Conservation (phyloP, 352 stramenopile species). For the Globisporangium recalcitrans region DNA sequence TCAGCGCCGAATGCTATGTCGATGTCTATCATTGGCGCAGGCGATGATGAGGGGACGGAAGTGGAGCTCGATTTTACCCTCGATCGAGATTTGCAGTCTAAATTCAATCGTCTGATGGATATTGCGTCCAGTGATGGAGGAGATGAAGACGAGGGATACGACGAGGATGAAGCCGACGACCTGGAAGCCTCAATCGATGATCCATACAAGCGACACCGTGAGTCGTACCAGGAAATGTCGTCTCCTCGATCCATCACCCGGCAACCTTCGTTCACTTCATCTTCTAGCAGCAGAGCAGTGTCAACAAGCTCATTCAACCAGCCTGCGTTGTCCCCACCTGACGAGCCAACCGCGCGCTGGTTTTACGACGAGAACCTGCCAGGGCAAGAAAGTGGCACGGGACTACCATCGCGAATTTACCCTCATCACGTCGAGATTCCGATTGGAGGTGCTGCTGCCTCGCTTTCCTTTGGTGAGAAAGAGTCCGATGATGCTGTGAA, state of each 20-base stretch:
- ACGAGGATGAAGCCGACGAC: conserved; percentile 1
- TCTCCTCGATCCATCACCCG: conserved; percentile 41
- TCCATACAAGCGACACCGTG: conserved; percentile 11
- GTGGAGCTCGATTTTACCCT: conserved; percentile 80
- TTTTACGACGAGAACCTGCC: conserved; percentile 60
- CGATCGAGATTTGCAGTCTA: conserved; percentile 65
- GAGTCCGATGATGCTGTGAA: conserved; percentile 72
- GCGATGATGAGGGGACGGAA: conserved; percentile 66
- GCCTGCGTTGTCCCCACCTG: conserved; percentile 46
- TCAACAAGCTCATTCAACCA: conserved; percentile 39
- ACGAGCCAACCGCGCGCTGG: conserved; percentile 73
- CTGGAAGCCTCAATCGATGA: conserved; percentile 7
- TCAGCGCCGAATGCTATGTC: conserved; percentile 51
- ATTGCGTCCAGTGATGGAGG: conserved; percentile 43
- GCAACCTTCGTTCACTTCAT: conserved; percentile 52
- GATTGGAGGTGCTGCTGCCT: conserved; percentile 72
- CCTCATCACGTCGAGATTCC: conserved; percentile 86
- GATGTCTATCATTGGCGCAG: conserved; percentile 78
- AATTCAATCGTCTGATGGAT: conserved; percentile 71
- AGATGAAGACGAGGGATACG: conserved; percentile 1
- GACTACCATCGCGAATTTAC: conserved; percentile 71
- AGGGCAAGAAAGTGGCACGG: conserved; percentile 31
- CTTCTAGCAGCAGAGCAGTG: conserved; percentile 39
- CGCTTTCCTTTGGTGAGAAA: conserved; percentile 82
- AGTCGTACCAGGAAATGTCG: conserved; percentile 28